phyloP scores from a whole-genome alignment of 2,329 filamentous ascomycete genomes.

The Cercospora sesami region DNA sequence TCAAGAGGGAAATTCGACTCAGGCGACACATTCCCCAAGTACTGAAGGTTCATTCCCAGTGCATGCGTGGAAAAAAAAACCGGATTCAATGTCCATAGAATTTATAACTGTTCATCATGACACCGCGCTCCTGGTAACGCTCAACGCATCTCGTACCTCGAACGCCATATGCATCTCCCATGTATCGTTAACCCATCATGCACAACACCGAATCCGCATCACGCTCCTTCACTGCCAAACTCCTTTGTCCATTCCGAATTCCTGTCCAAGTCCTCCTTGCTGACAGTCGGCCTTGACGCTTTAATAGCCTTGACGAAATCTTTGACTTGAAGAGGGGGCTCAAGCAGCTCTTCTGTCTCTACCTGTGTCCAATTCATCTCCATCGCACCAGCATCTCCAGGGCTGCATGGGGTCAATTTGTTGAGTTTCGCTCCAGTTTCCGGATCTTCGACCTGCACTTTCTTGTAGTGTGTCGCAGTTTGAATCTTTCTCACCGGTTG shows the following conservation, averaged over 20 bases:
- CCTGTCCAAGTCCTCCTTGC: conserved; percentile 75
- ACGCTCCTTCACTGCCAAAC: conserved; percentile 85
- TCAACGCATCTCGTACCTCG: neutral
- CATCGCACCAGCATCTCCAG: conserved; percentile 77
- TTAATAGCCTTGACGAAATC: conserved; percentile 94
- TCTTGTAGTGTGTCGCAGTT: conserved; percentile 96
- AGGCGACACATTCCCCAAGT: neutral
- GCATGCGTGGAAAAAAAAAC: neutral
- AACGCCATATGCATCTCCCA: conserved; percentile 6
- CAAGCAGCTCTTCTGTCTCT: conserved; percentile 77
- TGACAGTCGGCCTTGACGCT: conserved; percentile 84
- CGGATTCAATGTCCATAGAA: neutral
- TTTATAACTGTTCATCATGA: conserved; percentile 1
- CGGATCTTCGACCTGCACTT: conserved; percentile 65
- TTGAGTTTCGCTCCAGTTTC: conserved; percentile 36
- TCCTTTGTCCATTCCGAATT: conserved; percentile 94
- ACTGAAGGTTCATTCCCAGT: neutral
- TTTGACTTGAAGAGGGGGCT: conserved; percentile 82
- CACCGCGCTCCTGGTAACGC: conserved; percentile 9
- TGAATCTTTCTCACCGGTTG: conserved; percentile 95
- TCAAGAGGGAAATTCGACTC: neutral
- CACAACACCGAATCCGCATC: neutral
- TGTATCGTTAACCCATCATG: conserved; percentile 2
- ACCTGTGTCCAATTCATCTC: conserved; percentile 95
- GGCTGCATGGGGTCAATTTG: conserved; percentile 87